Conservation (phyloP, 2,329 filamentous ascomycete genomes). For the Colletotrichum costaricense region DNA sequence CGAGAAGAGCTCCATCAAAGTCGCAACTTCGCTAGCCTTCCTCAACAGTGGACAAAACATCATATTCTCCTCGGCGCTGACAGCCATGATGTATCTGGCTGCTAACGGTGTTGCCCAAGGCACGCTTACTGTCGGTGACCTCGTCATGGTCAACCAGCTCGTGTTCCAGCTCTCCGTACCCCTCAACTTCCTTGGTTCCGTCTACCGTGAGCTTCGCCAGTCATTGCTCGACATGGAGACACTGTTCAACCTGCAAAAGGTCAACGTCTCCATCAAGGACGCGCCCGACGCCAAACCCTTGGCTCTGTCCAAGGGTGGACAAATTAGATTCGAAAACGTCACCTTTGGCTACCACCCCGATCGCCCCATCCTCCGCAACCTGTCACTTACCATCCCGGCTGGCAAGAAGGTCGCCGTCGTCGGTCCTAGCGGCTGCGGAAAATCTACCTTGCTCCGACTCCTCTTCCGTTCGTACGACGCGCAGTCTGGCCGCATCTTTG, state of each 20-base stretch:
- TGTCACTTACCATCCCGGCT: slow-evolving; percentile 89
- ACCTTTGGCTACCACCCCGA: slow-evolving; percentile 92
- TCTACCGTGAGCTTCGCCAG: slow-evolving; percentile 95
- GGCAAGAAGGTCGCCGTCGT: slow-evolving; percentile 97
- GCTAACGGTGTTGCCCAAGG: slow-evolving; percentile 88
- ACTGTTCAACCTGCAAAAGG: slow-evolving; percentile 95
- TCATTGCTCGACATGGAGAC: slow-evolving; percentile 98
- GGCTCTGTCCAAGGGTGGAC: slow-evolving; percentile 78
- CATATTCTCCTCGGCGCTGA: slow-evolving; percentile 94
- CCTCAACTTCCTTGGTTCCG: slow-evolving; percentile 96
- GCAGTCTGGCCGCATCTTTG: slow-evolving; percentile 84
- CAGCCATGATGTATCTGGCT: slow-evolving; percentile 98
- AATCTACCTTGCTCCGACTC: slow-evolving; percentile 90
- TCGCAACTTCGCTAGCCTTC: slow-evolving; percentile 91
- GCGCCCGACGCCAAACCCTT: slow-evolving; percentile 79
- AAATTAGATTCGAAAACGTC: slow-evolving; percentile 95
- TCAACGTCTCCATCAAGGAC: slow-evolving; percentile 89
- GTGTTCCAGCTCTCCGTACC: slow-evolving; percentile 98
- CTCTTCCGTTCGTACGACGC: slow-evolving; percentile 96
- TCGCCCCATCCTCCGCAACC: slow-evolving; percentile 85
- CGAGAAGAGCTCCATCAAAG: slow-evolving; percentile 95
- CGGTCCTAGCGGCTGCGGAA: slow-evolving; percentile 94
- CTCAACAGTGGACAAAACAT: slow-evolving; percentile 96
- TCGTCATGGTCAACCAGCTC: slow-evolving; percentile 99
- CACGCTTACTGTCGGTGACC: slow-evolving; percentile 87